Percentiles rank a stretch among this genome's conserved stretches.
Conservation (phyloP, 2,329 filamentous ascomycete species). For the Nannizziopsis barbatae region DNA sequence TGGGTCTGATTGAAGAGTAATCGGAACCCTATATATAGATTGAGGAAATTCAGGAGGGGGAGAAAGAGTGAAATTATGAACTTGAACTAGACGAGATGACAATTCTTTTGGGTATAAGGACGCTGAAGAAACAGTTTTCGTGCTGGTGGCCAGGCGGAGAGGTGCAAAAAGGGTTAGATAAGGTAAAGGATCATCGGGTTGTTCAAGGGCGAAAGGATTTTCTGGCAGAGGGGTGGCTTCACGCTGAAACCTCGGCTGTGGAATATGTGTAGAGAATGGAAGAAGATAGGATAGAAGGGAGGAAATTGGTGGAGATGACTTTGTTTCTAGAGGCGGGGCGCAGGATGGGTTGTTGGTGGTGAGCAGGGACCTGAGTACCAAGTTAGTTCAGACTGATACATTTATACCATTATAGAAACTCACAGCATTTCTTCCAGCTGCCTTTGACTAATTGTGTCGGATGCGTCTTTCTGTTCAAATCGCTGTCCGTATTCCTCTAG, state of each 20-base stretch:
- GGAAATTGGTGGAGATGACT: constrained; percentile 24
- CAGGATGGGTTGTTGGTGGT: constrained; percentile 22
- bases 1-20: constrained; percentile 28
- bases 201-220: constrained; percentile 52
- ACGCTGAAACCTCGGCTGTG: not conserved
- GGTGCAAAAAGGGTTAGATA: constrained; percentile 63
- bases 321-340: constrained; percentile 17
- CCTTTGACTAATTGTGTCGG: constrained; percentile 26
- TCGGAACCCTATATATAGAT: constrained; percentile 24
- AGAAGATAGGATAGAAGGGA: constrained; percentile 31
- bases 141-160: constrained; percentile 42
- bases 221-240: constrained; percentile 42
- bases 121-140: constrained; percentile 13
- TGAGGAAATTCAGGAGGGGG: constrained; percentile 29
- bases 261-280: constrained; percentile 26
- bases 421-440: constrained; percentile 28
- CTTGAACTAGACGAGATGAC: constrained; percentile 22
- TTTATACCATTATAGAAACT: constrained; percentile 15
- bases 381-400: constrained; percentile 15
- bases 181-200: constrained; percentile 47
- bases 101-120: constrained; percentile 13
- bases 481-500: constrained; percentile 50
- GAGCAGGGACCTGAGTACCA: constrained; percentile 24
- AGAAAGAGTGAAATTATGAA: constrained; percentile 28
- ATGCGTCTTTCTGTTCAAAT: constrained; percentile 32